Conservation (phyloP, 371 early-diverging fungal genomes). For the Saksenaea oblongispora region DNA sequence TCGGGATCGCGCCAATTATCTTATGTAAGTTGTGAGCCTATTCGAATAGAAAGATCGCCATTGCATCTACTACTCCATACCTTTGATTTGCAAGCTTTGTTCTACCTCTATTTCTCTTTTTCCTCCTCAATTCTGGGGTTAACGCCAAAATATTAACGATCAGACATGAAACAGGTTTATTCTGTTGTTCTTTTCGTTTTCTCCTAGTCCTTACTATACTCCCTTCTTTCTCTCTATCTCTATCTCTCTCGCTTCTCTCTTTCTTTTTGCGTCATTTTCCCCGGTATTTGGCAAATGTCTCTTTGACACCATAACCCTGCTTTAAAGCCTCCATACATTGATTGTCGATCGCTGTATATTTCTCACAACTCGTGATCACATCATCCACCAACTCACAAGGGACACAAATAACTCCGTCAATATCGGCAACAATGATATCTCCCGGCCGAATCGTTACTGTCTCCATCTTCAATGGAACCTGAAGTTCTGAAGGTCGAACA, state of each 20-base stretch:
- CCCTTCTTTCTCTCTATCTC: neutral
- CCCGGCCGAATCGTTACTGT: constrained; percentile 59
- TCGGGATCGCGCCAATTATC: neutral
- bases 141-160: neutral
- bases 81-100: neutral
- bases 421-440: constrained; percentile 80
- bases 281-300: constrained; percentile 72
- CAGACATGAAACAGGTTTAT: neutral
- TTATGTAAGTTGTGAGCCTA: neutral
- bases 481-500: constrained; percentile 63
- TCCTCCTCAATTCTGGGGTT: neutral
- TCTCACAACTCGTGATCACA: constrained; percentile 58
- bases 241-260: neutral
- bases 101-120: neutral
- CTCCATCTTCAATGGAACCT: constrained; percentile 62
- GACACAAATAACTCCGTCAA: constrained; percentile 76
- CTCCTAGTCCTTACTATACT: neutral
- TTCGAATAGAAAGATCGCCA: neutral
- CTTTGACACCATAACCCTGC: constrained; percentile 59
- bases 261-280: constrained; percentile 19
- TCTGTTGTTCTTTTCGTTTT: neutral
- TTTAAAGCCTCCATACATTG: constrained; percentile 71
- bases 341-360: constrained; percentile 62
- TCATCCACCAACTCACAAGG: constrained; percentile 55
- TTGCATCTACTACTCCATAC: neutral